Percentiles rank a stretch among this genome's conserved stretches.
phyloP scores from a whole-genome alignment of 2,329 filamentous ascomycete species.

The Plenodomus biglobosus region DNA sequence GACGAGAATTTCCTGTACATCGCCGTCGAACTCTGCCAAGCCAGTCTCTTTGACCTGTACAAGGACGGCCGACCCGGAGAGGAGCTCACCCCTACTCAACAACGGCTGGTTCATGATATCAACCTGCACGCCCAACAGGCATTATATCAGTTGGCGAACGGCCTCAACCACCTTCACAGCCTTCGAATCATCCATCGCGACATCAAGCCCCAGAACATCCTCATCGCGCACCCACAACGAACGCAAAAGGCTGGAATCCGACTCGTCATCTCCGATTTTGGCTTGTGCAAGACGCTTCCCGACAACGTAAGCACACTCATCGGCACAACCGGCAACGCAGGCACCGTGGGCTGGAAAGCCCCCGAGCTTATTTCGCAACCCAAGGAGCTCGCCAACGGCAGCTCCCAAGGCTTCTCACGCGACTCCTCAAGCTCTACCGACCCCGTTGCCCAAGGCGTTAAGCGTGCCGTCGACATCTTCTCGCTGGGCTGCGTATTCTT shows the following conservation, averaged over 20 bases:
- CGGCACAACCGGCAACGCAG: slow-evolving; percentile 90
- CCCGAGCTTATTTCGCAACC: slow-evolving; percentile 79
- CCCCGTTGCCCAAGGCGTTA: slow-evolving; percentile 70
- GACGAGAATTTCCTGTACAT: slow-evolving; percentile 94
- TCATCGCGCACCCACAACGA: slow-evolving; percentile 72
- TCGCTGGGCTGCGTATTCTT: slow-evolving; percentile 97
- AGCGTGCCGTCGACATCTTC: slow-evolving; percentile 96
- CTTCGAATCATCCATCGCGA: slow-evolving; percentile 96
- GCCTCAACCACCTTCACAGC: slow-evolving; percentile 84
- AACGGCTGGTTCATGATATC: slow-evolving; percentile 69
- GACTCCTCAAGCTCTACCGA: slow-evolving; percentile 46
- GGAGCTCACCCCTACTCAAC: slow-evolving; percentile 60
- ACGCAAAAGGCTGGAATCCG: slow-evolving; percentile 70
- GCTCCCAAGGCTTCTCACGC: slow-evolving; percentile 47
- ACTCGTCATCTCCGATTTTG: slow-evolving; percentile 96
- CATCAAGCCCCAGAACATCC: slow-evolving; percentile 95
- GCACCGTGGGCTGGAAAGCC: slow-evolving; percentile 94
- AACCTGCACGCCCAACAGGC: slow-evolving; percentile 76
- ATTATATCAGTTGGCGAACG: slow-evolving; percentile 85
- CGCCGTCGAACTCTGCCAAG: slow-evolving; percentile 88
- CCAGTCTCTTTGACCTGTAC: slow-evolving; percentile 88
- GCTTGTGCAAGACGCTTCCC: slow-evolving; percentile 94
- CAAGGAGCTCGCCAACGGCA: slow-evolving; percentile 46
- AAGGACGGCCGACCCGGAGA: slow-evolving; percentile 59
- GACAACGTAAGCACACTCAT: slow-evolving; percentile 93